Evolutionary conservation across 345 rosid species (phyloP).

Genomic region (Geranium rotundifolium): DNA sequence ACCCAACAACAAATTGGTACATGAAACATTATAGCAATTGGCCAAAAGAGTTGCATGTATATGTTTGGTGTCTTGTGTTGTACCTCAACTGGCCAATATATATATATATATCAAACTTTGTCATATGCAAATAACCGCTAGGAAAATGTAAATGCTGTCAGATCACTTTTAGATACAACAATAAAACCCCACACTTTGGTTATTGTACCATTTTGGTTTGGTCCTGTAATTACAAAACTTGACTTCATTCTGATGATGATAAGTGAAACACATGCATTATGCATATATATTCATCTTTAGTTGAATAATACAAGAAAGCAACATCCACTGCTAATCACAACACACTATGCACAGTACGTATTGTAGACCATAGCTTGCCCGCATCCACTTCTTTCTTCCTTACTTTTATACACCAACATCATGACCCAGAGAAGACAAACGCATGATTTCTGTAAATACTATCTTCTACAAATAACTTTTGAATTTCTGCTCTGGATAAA

Average conservation of each 20-base stretch:
- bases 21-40: not conserved
- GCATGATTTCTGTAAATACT: not conserved
- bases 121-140: not conserved
- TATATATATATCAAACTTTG: not conserved
- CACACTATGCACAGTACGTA: not conserved
- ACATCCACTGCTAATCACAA: too few species aligned
- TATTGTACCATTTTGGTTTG: too few species aligned
- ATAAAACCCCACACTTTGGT: not conserved
- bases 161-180: not conserved
- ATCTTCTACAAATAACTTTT: too few species aligned
- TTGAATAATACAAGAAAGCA: too few species aligned
- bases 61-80: not conserved
- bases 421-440: not conserved
- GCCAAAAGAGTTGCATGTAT: not conserved
- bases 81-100: not conserved
- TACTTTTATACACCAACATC: not conserved
- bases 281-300: too few species aligned
- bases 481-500: too few species aligned
- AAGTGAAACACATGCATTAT: too few species aligned
- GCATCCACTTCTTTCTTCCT: not conserved
- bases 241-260: too few species aligned
- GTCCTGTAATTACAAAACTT: too few species aligned
- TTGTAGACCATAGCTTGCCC: not conserved
- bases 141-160: not conserved
- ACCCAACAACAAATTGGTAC: not conserved